Evolutionary conservation across 768 basidiomycete genomes (phyloP).

Genomic region (Amanita pseudoporphyria): DNA sequence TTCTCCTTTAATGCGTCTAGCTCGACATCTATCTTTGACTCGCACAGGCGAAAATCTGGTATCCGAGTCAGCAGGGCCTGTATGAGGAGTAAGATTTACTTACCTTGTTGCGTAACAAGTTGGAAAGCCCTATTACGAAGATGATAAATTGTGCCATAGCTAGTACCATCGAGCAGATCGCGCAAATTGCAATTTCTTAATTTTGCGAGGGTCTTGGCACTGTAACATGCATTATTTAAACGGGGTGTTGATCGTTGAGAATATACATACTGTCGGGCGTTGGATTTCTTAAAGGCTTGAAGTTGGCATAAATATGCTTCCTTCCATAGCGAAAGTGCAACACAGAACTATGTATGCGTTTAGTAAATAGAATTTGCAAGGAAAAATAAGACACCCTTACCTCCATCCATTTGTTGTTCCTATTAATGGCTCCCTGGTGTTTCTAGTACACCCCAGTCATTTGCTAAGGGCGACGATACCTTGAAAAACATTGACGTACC

Average conservation of each 20-base stretch:
- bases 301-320: too few relatives aligned
- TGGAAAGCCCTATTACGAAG: neutral
- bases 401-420: slow-evolving; percentile 4
- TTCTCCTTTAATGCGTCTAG: neutral
- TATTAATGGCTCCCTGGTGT: neutral
- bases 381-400: neutral
- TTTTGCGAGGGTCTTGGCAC: neutral
- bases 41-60: neutral
- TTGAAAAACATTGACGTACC: neutral
- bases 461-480: neutral
- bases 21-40: neutral
- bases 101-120: neutral
- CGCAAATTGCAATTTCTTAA: neutral
- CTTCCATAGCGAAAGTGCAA: neutral
- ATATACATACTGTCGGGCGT: too few relatives aligned
- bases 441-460: neutral
- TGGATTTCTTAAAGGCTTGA: too few relatives aligned
- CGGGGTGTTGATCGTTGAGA: neutral
- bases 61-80: neutral
- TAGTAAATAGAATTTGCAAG: neutral
- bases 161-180: neutral
- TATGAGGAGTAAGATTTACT: neutral
- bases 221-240: neutral
- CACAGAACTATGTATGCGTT: neutral
- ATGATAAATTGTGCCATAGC: neutral